Percentiles rank a stretch among this genome's conserved stretches.
Conservation (phyloP, 2,329 filamentous ascomycete species). For the Trichoderma lentiforme region DNA sequence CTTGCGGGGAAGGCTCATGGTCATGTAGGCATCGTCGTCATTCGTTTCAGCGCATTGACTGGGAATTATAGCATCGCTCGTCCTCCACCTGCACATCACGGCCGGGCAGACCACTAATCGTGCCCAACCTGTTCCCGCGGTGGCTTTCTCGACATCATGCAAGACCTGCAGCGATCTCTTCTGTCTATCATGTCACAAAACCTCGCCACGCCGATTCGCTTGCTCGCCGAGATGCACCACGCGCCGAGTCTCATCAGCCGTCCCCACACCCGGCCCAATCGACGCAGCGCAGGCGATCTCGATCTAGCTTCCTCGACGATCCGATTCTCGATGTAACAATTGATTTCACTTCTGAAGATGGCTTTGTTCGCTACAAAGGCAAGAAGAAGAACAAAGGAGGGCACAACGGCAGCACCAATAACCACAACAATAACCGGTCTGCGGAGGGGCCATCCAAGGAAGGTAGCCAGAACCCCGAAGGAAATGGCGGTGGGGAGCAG, state of each 20-base stretch:
- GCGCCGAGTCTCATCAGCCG: neutral
- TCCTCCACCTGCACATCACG: neutral
- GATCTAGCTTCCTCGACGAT: conserved; percentile 42
- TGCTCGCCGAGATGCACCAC: conserved; percentile 14
- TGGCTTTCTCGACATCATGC: conserved; percentile 33
- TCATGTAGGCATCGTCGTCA: neutral
- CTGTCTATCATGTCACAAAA: conserved; percentile 28
- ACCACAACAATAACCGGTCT: conserved; percentile 39
- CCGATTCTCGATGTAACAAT: conserved; percentile 46
- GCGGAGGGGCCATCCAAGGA: conserved; percentile 39
- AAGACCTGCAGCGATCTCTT: conserved; percentile 24
- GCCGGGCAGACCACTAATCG: conserved; percentile 23
- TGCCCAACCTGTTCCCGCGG: conserved; percentile 32
- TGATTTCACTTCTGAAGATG: conserved; percentile 56
- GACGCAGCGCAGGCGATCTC: conserved; percentile 17
- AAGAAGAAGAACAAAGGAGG: conserved; percentile 46
- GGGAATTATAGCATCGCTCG: neutral
- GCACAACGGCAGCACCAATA: neutral
- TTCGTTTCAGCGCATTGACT: conserved; percentile 2
- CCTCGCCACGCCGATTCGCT: conserved; percentile 33
- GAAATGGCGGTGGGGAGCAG: conserved; percentile 21
- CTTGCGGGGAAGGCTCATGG: neutral
- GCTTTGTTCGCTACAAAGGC: conserved; percentile 52
- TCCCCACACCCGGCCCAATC: conserved; percentile 22
- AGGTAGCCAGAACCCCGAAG: conserved; percentile 14